These are phyloP conservation scores for Hypoxylon lienhwacheense DNA, from an alignment of 495 filamentous ascomycete genomes.

Conservation along the genomic window DNA sequence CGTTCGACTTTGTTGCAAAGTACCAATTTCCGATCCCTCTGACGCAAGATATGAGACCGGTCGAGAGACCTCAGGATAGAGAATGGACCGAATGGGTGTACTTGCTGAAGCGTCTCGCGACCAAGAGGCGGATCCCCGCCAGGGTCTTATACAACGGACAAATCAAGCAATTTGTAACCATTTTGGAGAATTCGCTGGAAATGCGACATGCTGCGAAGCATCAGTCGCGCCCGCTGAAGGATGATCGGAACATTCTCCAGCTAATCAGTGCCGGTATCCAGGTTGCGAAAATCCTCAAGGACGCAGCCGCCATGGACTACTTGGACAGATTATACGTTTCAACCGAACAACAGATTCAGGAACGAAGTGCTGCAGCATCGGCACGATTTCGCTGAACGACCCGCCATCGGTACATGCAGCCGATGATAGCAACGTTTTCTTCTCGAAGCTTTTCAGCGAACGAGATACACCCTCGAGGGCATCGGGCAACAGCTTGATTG, in stretches of 20 bases:
- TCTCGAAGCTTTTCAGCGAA: constrained; percentile 24
- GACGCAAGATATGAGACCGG: constrained; percentile 75
- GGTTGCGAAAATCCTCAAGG: constrained; percentile 82
- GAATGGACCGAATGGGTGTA: constrained; percentile 95
- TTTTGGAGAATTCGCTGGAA: constrained; percentile 80
- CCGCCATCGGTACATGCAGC: constrained; percentile 16
- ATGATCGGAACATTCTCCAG: constrained; percentile 86
- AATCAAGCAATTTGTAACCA: constrained; percentile 84
- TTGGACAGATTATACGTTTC: constrained; percentile 68
- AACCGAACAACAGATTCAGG: constrained; percentile 75
- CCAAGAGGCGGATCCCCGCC: constrained; percentile 80
- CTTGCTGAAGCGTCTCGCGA: constrained; percentile 80
- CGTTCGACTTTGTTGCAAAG: constrained; percentile 85
- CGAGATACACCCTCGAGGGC: constrained; percentile 17
- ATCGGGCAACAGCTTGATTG: constrained; percentile 15
- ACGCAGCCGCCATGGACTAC: constrained; percentile 77
- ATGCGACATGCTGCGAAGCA: constrained; percentile 84
- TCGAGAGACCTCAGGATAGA: constrained; percentile 75
- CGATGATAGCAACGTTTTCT: constrained; percentile 30
- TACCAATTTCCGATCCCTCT: constrained; percentile 87
- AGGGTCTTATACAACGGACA: constrained; percentile 83
- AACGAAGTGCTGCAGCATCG: constrained; percentile 54
- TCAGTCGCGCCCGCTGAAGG: constrained; percentile 80
- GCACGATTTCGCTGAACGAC: constrained; percentile 47
- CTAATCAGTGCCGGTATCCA: constrained; percentile 83